Base-by-base conservation (phyloP, 768 basidiomycete genomes). In the Trametes cinnabarina region DNA sequence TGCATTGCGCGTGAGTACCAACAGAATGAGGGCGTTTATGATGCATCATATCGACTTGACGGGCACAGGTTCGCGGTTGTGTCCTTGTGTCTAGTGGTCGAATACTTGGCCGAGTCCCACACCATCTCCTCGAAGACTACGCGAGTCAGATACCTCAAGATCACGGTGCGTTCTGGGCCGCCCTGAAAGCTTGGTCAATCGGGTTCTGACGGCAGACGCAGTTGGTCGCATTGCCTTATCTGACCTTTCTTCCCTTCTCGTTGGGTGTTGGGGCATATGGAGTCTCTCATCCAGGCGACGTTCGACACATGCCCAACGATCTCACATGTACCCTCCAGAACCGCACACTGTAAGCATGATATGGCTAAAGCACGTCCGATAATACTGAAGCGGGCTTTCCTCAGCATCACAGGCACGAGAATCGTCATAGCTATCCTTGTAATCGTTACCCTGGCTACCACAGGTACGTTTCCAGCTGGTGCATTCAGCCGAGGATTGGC, bases 291-390 rank as follows among this genome's bases (percentile, higher is more conserved):
- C 60, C 55, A 6, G 30, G 46, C 5, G 20, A 51, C n/a, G 62
- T 67, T 28, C 30, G 17, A 20, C 66, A 63, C 47, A 30, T 48
- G 51, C 47, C 34, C 19, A 52, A 65, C 42, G 60, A 65, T 9
- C 50, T 65, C 23, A 56, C 57, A 42, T 67, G 66, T 44, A 55
- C 56, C 39, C 42, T 67, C 30, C 30, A 44, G 14, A 61, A 56
- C 39, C 30, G 28, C 19, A 10, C 61, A 12, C 58, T 63, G 65
- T 66, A 58, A 47, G 41, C 11, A 17, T n/a, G 12, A 32, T 35
- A 42, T 23, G 19, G 10, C 41, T 12, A 14, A 20, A 30, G 8
- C 14, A 39, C 25, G 5, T 61, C 49, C 44, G 28, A 28, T 44
- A 48, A 34, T 51, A 51, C 22, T 49, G 52, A 48, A 57, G 44